Base-by-base conservation (phyloP, 2,329 filamentous ascomycete genomes). In the Leptographium radiaticola region DNA sequence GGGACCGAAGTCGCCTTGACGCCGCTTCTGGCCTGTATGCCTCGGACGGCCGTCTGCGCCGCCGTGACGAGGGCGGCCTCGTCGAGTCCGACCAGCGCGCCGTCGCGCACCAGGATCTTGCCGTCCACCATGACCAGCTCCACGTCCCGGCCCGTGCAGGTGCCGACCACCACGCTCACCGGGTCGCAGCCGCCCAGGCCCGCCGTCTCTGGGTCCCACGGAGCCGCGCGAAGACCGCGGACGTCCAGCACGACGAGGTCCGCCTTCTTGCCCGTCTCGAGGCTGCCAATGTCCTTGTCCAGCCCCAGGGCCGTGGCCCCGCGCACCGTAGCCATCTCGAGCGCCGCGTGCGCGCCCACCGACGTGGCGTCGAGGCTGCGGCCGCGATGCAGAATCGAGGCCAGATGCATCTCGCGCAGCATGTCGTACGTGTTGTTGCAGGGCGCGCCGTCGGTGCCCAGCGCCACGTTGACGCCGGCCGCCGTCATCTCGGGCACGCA, bases 241-340 rank as follows among this genome's bases (percentile, higher is more conserved):
- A 33, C 33, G 38, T 61, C 62, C 45, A 74, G 71, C 1, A 75
- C 63, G 12, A 70, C 66, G 5, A 75, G 57, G 59, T 75, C 73
- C 2, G 72, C 72, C 36, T 65, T 57, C 54, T 70, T 71, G 0
- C 71, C 70, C 20, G 63, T 65, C 5, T 65, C 66, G 42, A 76
- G 64, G 9, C 66, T 69, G 2, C 72, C 72, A n/a, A 73, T 61
- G 43, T 66, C 54, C 18, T 65, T 57, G 38, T 67, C 67, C 62
- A 72, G 64, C 8, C 68, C 66, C 1, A 67, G 63, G 0, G 70
- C 70, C 51, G 63, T 62, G 1, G 71, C 72, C 0, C 69, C 71
- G 18, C 68, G 66, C 54, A 72, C 65, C 0, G 71, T 75, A 9
- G 67, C 71, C 53, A 75, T 65, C 45, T 64, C 36, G 1, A 64